phyloP scores from a whole-genome alignment of 1,284 basidiomycete genomes.

The Naganishia liquefaciens region DNA sequence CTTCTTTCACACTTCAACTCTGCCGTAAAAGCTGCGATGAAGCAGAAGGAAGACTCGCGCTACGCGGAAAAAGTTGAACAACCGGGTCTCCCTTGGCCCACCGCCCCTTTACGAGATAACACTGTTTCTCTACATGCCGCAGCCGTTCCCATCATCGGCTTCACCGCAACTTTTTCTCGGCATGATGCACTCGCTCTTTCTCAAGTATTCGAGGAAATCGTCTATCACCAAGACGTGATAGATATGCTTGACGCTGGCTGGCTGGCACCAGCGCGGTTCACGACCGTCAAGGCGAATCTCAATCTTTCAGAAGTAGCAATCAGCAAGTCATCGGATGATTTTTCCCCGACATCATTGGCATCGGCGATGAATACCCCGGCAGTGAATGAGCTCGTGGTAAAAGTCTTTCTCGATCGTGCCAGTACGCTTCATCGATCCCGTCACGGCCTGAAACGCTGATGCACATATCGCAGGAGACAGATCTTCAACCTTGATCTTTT shows the following conservation, averaged over 20 bases:
- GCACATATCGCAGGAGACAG: constrained; percentile 57
- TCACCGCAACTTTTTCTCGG: constrained; percentile 91
- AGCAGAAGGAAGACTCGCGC: too few species aligned
- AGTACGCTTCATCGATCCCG: constrained; percentile 53
- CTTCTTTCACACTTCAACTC: constrained; percentile 75
- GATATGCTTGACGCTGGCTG: constrained; percentile 93
- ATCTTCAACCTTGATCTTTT: constrained; percentile 86
- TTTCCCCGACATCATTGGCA: constrained; percentile 71
- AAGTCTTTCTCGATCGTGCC: constrained; percentile 78
- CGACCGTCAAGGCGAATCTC: constrained; percentile 72
- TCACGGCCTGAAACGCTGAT: neutral
- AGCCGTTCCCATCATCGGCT: constrained; percentile 81
- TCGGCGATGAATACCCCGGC: constrained; percentile 74
- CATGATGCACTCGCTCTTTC: constrained; percentile 88
- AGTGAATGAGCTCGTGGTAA: constrained; percentile 73
- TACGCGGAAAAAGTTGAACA: too few species aligned
- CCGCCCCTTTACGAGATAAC: neutral
- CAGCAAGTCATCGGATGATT: constrained; percentile 72
- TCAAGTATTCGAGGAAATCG: constrained; percentile 85
- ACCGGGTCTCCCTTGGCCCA: too few species aligned
- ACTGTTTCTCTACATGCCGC: neutral
- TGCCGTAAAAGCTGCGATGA: constrained; percentile 33
- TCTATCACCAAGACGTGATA: constrained; percentile 89
- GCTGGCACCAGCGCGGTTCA: constrained; percentile 82
- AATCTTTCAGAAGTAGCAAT: constrained; percentile 68